Evolutionary conservation across 1,284 basidiomycete species (phyloP).

Genomic region (Porphyrellus sp.): DNA sequence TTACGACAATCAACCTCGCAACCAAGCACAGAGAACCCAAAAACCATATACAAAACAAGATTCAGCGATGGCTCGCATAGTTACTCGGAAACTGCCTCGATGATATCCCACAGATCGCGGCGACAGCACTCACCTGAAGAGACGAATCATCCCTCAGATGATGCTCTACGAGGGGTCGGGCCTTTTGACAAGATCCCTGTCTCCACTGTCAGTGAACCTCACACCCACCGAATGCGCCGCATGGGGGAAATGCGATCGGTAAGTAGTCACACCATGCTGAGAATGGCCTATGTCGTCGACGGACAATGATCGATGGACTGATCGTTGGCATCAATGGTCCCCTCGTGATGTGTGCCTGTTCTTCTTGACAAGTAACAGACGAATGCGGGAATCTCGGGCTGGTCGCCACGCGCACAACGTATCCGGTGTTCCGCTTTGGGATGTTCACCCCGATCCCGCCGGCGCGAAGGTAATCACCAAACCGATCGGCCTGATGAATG

Average conservation of each 20-base stretch:
- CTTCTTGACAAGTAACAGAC: constrained; percentile 38
- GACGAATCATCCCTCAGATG: constrained; percentile 30
- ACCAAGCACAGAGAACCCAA: no score
- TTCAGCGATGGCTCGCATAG: not conserved
- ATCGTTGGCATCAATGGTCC: not conserved
- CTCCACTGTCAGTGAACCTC: not conserved
- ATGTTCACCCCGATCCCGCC: not conserved
- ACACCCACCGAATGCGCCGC: constrained; percentile 31
- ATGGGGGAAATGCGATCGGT: constrained; percentile 41
- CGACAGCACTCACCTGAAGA: no score
- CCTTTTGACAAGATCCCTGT: constrained; percentile 24
- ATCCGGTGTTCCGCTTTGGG: not conserved
- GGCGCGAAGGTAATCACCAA: constrained; percentile 34
- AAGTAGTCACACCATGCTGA: constrained; percentile 4
- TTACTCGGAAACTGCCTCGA: not conserved
- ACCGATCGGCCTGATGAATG: constrained; percentile 40
- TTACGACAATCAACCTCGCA: no score
- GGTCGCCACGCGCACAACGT: not conserved
- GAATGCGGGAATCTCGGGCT: constrained; percentile 10
- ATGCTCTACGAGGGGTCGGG: constrained; percentile 35
- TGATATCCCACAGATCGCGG: not conserved
- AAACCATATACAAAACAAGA: not conserved
- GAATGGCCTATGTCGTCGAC: no score
- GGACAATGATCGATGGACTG: not conserved
- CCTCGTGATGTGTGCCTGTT: not conserved